Evolutionary conservation across 441 rosid genomes (phyloP), one percentile per base, ranked within the genome.

Genomic region (Adansonia madagascariensis): DNA sequence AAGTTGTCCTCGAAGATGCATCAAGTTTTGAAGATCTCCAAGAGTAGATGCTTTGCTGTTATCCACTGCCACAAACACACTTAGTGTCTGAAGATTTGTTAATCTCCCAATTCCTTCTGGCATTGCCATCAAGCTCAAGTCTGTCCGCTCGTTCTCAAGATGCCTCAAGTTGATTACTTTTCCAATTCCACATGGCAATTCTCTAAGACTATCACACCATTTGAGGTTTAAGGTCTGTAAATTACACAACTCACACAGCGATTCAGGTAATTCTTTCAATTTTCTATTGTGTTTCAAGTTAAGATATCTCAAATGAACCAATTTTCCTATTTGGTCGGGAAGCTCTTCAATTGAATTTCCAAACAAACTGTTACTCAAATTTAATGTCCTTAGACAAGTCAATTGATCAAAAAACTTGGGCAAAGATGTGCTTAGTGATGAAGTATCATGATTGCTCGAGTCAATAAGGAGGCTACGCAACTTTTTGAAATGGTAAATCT

Each of bases 181-280:
- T 11, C 67, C 77, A 20, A 82, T 72, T 10, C 60, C 55, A 6
- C 8, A 4, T 0, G 73, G 62, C 62, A 57, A 57, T 57, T 20
- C 62, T 20, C 22, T 0, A n/a, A 57, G 62, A 57, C 62, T 20
- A 57, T 20, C 6, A 57, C 62, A 57, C 62, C 31, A 57, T 0
- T 1, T 57, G 3, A 81, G 12, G 31, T 73, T 44, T n/a, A 81
- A 56, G n/a, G 61, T 77, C 61, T 81, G 84, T n/a, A 81, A 47
- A 49, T 77, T 77, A 5, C 47, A 62, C 10, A 78, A 43, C 6
- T 52, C 60, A 18, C 65, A 41, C 3, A 73, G 6, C 5, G 64
- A 0, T 49, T 69, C 67, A 8, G 73, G 77, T 46, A 75, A 24
- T 8, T 31, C 3, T 46, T 22, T 43, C 35, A 67, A 47, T 7